phyloP scores from a whole-genome alignment of 768 basidiomycete species.

The Termitomyces sp. region DNA sequence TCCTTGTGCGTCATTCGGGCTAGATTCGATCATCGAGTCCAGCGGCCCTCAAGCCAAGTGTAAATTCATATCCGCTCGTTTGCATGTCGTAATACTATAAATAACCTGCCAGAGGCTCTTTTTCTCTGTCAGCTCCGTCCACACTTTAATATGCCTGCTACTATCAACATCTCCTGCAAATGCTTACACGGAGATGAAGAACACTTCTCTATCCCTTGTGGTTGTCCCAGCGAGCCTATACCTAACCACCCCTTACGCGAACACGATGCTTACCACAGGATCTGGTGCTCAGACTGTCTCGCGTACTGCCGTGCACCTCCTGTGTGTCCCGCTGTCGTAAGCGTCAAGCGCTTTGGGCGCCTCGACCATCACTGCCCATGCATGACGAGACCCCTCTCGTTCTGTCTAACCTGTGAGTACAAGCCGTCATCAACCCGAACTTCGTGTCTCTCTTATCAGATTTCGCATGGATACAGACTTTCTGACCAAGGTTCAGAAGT shows the following conservation, averaged over 20 bases:
- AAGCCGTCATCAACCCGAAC: neutral
- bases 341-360: slow-evolving; percentile 9
- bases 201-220: slow-evolving; percentile 29
- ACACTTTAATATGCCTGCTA: neutral
- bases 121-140: neutral
- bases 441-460: neutral
- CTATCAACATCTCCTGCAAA: slow-evolving; percentile 7
- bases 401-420: slow-evolving; percentile 13
- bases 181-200: slow-evolving; percentile 16
- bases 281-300: slow-evolving; percentile 28
- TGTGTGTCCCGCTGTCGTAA: slow-evolving; percentile 16
- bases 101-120: neutral
- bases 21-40: slow-evolving; percentile 12
- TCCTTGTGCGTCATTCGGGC: slow-evolving; percentile 10
- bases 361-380: slow-evolving; percentile 10
- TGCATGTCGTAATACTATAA: slow-evolving; percentile 8
- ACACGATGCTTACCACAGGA: slow-evolving; percentile 27
- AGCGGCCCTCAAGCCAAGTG: slow-evolving; percentile 7
- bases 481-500: neutral
- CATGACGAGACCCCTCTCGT: slow-evolving; percentile 10
- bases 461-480: neutral
- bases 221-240: slow-evolving; percentile 24
- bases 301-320: slow-evolving; percentile 21
- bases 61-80: slow-evolving; percentile 15
- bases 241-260: slow-evolving; percentile 23